Conservation (phyloP, 805 yeast genomes). For the Wickerhamomyces mucosus region DNA sequence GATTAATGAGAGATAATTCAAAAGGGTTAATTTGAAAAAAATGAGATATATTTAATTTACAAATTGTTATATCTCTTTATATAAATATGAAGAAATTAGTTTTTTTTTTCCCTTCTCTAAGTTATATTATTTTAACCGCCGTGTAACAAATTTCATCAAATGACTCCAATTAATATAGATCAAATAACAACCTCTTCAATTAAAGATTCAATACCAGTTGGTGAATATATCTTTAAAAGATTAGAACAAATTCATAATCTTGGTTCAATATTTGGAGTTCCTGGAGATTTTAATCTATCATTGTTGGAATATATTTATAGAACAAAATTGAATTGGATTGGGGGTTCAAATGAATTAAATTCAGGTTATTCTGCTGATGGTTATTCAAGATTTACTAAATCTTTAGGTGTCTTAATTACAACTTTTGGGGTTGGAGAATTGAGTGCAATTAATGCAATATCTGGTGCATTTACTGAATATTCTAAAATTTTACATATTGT, state of each 20-base stretch:
- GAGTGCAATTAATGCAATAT: constrained; percentile 72
- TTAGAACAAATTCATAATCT: constrained; percentile 42
- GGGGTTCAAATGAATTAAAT: constrained; percentile 82
- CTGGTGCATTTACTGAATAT: constrained; percentile 77
- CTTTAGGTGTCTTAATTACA: constrained; percentile 52
- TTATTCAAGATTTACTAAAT: constrained; percentile 54
- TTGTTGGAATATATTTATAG: constrained; percentile 61
- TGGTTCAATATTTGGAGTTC: constrained; percentile 62
- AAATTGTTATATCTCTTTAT: no score
- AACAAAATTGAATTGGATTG: constrained; percentile 56
- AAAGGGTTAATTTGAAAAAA: no score
- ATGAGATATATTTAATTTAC: no score
- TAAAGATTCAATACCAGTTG: constrained; percentile 34
- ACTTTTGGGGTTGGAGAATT: constrained; percentile 90
- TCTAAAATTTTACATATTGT: constrained; percentile 79
- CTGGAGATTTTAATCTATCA: constrained; percentile 67
- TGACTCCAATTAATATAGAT: constrained; percentile 7
- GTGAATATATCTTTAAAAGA: constrained; percentile 57
- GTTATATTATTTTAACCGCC: no score
- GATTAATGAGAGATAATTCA: no score
- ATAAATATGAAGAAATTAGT: no score
- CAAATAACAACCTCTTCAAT: neutral
- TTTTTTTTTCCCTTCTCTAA: no score
- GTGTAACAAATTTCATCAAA: no score
- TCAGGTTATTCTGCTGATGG: constrained; percentile 92